These are phyloP conservation scores for Penicillium digitatum DNA, from an alignment of 2,329 filamentous ascomycete species.

Conservation along the genomic window DNA sequence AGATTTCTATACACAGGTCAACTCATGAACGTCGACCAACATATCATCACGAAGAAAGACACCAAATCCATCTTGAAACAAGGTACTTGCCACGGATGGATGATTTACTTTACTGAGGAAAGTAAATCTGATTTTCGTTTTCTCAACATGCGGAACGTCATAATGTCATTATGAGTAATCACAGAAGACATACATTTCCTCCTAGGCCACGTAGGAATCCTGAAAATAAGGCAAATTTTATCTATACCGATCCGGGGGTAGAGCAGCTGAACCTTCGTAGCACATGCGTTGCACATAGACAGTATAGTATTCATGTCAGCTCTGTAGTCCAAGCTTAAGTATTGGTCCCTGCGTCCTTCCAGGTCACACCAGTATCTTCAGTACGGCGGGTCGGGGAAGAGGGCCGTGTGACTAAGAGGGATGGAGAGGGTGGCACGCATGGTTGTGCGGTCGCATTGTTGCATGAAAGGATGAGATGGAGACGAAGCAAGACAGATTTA, in stretches of 20 bases:
- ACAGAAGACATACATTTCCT: background rate
- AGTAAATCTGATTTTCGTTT: background rate
- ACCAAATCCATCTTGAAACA: background rate
- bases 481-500: background rate
- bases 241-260: background rate
- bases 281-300: background rate
- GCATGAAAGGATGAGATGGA: constrained; percentile 7
- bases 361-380: constrained; percentile 27
- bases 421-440: constrained; percentile 15
- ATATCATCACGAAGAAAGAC: too few relatives aligned
- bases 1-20: background rate
- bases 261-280: background rate
- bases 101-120: background rate
- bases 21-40: background rate
- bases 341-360: constrained; percentile 27
- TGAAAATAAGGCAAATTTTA: background rate
- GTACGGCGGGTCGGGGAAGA: constrained; percentile 15
- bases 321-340: constrained; percentile 16
- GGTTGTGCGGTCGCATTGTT: constrained; percentile 18
- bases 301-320: background rate
- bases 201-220: background rate
- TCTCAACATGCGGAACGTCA: background rate
- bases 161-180: background rate
- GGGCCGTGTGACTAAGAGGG: constrained; percentile 17
- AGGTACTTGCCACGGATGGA: background rate